Percentiles rank a stretch among this genome's conserved stretches.
Evolutionary conservation across 1,139 yeast genomes (phyloP).

Genomic region (Magnusiomyces suaveolens): DNA sequence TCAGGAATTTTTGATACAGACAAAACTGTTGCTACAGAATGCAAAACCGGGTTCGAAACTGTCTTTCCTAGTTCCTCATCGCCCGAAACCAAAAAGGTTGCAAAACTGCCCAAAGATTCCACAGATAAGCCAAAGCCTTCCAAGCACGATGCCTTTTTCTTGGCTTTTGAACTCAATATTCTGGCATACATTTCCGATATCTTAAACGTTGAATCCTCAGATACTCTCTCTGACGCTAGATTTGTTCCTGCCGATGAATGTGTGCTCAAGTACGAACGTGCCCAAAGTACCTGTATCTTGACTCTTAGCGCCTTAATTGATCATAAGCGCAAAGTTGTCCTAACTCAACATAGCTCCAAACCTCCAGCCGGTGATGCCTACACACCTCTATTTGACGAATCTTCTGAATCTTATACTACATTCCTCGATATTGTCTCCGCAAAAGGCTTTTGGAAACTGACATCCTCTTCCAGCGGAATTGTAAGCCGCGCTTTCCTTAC

Average conservation of each 20-base stretch:
- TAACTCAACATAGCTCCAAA: background rate
- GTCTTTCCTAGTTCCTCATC: constrained; percentile 30
- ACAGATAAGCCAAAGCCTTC: constrained; percentile 36
- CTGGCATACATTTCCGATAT: constrained; percentile 47
- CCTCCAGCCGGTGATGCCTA: background rate
- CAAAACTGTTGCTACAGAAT: constrained; percentile 39
- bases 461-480: background rate
- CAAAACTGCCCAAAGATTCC: background rate
- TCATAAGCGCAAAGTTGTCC: background rate
- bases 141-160: constrained; percentile 54
- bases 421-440: background rate
- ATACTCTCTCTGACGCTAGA: constrained; percentile 66
- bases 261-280: constrained; percentile 53
- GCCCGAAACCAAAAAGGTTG: constrained; percentile 31
- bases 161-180: constrained; percentile 46
- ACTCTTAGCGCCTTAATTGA: constrained; percentile 40
- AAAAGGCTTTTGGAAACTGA: constrained; percentile 3
- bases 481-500: background rate
- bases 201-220: constrained; percentile 47
- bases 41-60: background rate
- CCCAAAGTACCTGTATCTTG: constrained; percentile 44
- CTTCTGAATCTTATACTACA: background rate
- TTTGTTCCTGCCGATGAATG: constrained; percentile 61
- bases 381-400: background rate
- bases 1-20: constrained; percentile 66